Base-by-base conservation (phyloP, 768 basidiomycete species). In the Tylopilus rubrobrunneus region DNA sequence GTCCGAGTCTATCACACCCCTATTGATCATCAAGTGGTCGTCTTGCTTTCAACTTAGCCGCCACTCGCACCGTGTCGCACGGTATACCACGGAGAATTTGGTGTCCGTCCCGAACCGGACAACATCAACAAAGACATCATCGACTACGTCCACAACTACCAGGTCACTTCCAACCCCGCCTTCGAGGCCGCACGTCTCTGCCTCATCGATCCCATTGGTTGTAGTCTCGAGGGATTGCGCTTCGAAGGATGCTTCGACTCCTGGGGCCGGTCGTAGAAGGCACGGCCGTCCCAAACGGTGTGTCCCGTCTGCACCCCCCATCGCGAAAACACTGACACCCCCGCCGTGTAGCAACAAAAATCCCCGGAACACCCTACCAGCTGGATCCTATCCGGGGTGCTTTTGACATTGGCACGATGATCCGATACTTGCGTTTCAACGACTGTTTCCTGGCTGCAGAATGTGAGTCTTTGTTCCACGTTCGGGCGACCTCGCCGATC, bases 401-500 rank as follows among this genome's bases (percentile, higher is more conserved):
- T 14, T 96, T 96, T 81, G 95, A 94, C 71, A 96, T 96, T 61
- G 93, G 92, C 44, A 92, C 93, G 43, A 84, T 84, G 67, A 92
- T 96, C 63, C 87, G 93, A n/a, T 96, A 94, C 91, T 79, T 96
- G 54, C 91, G 92, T 70, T 92, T 89, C 74, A 96, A 96, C 62
- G 92, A 95, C 70, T 93, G 89, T 68, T 96, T 89, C 78, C 79
- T 96, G 55, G 93, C 93, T 48, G 92, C 91, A 52, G 92, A 95
- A 74, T 95, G 87, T 87, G 60, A 17, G 68, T 53, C 28, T 19
- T 19, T n/a, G 7, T 21, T 27, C 14, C 12, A 23, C 39, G 8
- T 34, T 56, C 17, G 21, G 10, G 28, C 41, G 9, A 29, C 17
- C 8, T 45, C 42, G 14, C 25, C 25, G 25, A 4, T n/a, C 10